phyloP scores from a whole-genome alignment of 2,329 filamentous ascomycete species.

The Cytospora piceicola region DNA sequence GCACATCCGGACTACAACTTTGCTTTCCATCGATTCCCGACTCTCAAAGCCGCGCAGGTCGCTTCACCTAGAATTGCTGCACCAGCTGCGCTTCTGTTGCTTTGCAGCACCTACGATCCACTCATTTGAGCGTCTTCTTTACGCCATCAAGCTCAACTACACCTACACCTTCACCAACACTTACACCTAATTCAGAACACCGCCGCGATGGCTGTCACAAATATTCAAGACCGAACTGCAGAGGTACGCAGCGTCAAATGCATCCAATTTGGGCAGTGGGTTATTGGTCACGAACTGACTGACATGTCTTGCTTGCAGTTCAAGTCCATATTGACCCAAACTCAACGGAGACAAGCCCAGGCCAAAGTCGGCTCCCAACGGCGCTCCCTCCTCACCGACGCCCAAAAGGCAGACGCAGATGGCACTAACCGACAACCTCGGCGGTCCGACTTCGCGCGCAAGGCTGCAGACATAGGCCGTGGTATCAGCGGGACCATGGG shows the following conservation, averaged over 20 bases:
- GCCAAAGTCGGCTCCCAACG: slow-evolving; percentile 79
- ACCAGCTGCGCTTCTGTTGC: slow-evolving; percentile 10
- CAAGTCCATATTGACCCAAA: slow-evolving; percentile 84
- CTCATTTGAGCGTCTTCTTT: slow-evolving; percentile 7
- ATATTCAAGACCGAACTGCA: slow-evolving; percentile 93
- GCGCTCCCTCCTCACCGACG: slow-evolving; percentile 76
- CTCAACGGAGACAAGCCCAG: slow-evolving; percentile 76
- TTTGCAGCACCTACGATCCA: slow-evolving; percentile 3
- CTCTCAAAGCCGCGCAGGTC: slow-evolving; percentile 27
- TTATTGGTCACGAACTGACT: slow-evolving; percentile 4
- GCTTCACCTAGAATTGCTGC: slow-evolving; percentile 14
- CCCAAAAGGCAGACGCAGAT: slow-evolving; percentile 68
- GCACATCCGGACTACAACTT: background rate
- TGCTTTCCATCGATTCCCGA: slow-evolving; percentile 3
- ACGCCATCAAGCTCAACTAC: background rate
- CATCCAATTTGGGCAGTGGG: background rate
- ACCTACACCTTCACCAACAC: background rate
- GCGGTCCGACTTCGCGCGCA: slow-evolving; percentile 89
- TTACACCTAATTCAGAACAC: background rate
- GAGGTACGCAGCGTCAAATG: slow-evolving; percentile 51
- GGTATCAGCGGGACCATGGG: slow-evolving; percentile 92
- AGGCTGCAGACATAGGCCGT: slow-evolving; percentile 87
- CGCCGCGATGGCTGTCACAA: slow-evolving; percentile 63
- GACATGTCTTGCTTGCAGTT: slow-evolving; percentile 53
- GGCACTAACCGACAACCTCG: slow-evolving; percentile 54